Base-by-base conservation (phyloP, 108 stramenopile genomes). In the Mediolabrus comicus region DNA sequence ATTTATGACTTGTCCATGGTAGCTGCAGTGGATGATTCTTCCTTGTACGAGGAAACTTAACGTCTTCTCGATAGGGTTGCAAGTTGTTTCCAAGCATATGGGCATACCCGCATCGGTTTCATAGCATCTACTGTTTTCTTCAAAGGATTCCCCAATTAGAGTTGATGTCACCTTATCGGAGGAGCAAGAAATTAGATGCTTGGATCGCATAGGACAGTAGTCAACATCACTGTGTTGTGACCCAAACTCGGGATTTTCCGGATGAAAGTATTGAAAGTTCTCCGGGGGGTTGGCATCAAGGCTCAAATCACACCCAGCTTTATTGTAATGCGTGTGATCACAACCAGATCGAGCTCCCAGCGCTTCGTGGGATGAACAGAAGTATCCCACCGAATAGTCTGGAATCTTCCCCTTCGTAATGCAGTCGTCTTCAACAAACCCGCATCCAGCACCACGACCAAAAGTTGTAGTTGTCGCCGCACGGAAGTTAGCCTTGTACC, bases 401-500 rank as follows among this genome's bases (percentile, higher is more conserved):
- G 79, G 84, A 9, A 89, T 77, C 32, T 86, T 65, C 3, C 85
- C 87, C 43, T 73, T 43, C 16, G 56, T 26, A 36, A 92, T 86
- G 59, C 91, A 92, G 22, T 74, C 33, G 4, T 80, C 83, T 13
- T 79, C 84, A 3, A 89, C 80, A 77, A 92, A 92, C 0, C 75
- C 55, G 61, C 91, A 92, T 5, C 91, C 91, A 49, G 91, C 85
- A 0, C 81, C 87, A 31, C 91, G 60, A 31, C 91, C 91, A 86
- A 88, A 92, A 3, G 73, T 65, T 24, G 78, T 57, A 19, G 87
- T 76, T 35, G 73, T 64, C 22, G 81, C 72, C 16, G 82, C 67
- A 29, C 84, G 74, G 17, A 89, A 68, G 57, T 92, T 86, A 7
- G 89, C 87, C 51, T 86, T 84, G 52, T 92, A 92, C 91, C 91